Percentiles rank a stretch among this genome's conserved stretches.
Evolutionary conservation across 2,329 filamentous ascomycete species (phyloP).

Genomic region (Rugonectria rugulosa): DNA sequence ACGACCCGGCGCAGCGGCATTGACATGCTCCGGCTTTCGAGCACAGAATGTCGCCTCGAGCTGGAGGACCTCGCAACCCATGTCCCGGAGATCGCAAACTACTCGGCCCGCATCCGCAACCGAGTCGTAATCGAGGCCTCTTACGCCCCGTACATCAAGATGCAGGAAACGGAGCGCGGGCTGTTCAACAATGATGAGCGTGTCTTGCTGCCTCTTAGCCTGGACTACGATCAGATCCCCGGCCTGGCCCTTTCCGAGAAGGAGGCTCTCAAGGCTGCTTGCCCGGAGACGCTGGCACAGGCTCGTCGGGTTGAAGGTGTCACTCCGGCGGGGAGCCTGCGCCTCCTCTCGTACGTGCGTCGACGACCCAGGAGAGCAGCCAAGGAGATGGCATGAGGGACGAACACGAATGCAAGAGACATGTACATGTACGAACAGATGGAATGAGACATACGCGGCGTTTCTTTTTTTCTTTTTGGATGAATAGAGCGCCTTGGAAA

Average conservation of each 20-base stretch:
- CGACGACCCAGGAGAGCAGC: constrained; percentile 25
- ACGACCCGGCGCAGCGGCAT: constrained; percentile 74
- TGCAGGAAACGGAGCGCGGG: constrained; percentile 72
- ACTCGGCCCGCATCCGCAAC: constrained; percentile 64
- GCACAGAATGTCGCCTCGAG: constrained; percentile 51
- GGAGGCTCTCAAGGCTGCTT: constrained; percentile 70
- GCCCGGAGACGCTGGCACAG: constrained; percentile 88
- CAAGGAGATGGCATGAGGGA: not conserved
- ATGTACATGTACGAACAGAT: constrained; percentile 6
- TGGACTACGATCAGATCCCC: constrained; percentile 78
- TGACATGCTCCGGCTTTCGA: constrained; percentile 77
- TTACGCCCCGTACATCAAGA: constrained; percentile 86
- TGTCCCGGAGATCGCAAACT: constrained; percentile 65
- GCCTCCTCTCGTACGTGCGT: constrained; percentile 70
- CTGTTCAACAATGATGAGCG: constrained; percentile 79
- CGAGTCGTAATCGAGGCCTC: constrained; percentile 82
- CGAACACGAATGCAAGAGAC: not conserved
- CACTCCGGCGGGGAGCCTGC: constrained; percentile 66
- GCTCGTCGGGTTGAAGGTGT: constrained; percentile 86
- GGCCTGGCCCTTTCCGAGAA: constrained; percentile 85
- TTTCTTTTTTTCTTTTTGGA: no score
- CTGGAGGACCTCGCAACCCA: constrained; percentile 64
- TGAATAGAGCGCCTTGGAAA: not conserved
- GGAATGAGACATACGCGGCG: not conserved
- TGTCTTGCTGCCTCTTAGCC: constrained; percentile 72